These are phyloP conservation scores for Fragaria nilgerrensis DNA, from an alignment of 306 rosid species.

Conservation along the genomic window DNA sequence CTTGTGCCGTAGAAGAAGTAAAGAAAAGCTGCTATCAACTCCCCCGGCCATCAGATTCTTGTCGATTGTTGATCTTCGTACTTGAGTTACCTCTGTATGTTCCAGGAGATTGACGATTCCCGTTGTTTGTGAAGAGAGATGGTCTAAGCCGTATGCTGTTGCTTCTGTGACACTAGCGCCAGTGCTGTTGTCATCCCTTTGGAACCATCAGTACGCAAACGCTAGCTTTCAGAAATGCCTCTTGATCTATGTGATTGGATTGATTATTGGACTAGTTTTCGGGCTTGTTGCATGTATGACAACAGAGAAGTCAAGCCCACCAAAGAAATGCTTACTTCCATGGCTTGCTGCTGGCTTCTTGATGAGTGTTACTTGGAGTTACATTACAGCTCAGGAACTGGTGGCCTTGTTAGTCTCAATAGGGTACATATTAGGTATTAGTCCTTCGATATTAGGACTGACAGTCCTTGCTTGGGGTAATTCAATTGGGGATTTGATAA, in stretches of 20 bases:
- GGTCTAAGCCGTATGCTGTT: constrained; percentile 75
- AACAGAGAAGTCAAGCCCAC: constrained; percentile 51
- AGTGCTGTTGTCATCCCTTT: constrained; percentile 48
- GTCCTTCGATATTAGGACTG: constrained; percentile 69
- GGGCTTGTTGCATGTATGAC: constrained; percentile 52
- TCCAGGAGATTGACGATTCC: constrained; percentile 83
- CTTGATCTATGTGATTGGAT: constrained; percentile 32
- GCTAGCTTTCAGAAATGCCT: constrained; percentile 20
- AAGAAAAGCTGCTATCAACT: constrained; percentile 26
- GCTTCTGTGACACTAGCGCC: constrained; percentile 76
- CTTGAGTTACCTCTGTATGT: constrained; percentile 71
- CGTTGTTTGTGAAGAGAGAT: constrained; percentile 57
- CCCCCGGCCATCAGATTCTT: constrained; percentile 20
- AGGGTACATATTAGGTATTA: constrained; percentile 61
- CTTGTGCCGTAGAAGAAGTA: constrained; percentile 13
- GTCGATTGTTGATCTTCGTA: constrained; percentile 23
- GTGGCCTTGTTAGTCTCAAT: constrained; percentile 62
- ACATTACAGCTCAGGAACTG: constrained; percentile 61
- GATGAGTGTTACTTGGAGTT: constrained; percentile 77
- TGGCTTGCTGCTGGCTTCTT: constrained; percentile 71
- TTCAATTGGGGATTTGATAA: constrained; percentile 72
- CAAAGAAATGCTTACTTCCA: constrained; percentile 48
- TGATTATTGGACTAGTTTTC: constrained; percentile 43
- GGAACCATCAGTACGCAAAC: constrained; percentile 36
- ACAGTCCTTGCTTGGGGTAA: constrained; percentile 93